Evolutionary conservation across 306 rosid genomes (phyloP).

Genomic region (Chamaecrista fasciculata): DNA sequence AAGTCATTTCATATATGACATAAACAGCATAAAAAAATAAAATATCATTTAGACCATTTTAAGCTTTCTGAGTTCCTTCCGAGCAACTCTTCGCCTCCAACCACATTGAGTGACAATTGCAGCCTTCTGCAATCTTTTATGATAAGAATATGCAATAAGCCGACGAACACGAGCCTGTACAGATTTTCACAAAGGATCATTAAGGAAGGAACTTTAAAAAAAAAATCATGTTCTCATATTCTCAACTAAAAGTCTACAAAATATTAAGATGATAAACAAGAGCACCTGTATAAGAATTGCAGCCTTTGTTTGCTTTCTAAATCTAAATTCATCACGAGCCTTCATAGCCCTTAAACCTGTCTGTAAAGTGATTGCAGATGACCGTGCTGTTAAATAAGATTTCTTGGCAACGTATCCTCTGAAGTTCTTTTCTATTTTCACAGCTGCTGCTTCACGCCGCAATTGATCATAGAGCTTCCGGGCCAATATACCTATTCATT

Average conservation of each 20-base stretch:
- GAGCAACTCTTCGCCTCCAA: conserved; percentile 95
- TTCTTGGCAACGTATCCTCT: conserved; percentile 56
- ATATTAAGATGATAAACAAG: conserved; percentile 22
- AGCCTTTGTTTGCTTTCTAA: conserved; percentile 92
- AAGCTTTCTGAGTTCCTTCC: conserved; percentile 89
- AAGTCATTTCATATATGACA: conserved; percentile 25
- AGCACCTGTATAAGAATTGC: conserved; percentile 81
- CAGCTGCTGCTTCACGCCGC: conserved; percentile 88
- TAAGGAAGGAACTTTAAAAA: conserved; percentile 18
- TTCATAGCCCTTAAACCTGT: conserved; percentile 97
- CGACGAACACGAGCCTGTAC: conserved; percentile 81
- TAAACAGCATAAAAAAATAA: conserved; percentile 27
- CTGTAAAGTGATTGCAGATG: conserved; percentile 77
- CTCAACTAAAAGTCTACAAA: conserved; percentile 24
- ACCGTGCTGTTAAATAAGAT: conserved; percentile 50
- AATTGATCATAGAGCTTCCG: conserved; percentile 78
- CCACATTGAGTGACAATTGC: conserved; percentile 83
- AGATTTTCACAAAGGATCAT: conserved; percentile 24
- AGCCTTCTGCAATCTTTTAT: conserved; percentile 80
- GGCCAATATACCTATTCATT: conserved; percentile 65
- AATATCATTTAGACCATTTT: conserved; percentile 70
- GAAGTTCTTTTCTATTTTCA: conserved; percentile 83
- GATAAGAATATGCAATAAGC: conserved; percentile 67
- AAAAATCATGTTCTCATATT: conserved; percentile 20
- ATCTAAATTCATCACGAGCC: conserved; percentile 96